A percentile compares a stretch with the other conserved stretches of the same genome.
These are phyloP conservation scores for Escovopsis sp. DNA, from an alignment of 2,329 filamentous ascomycete species.

Conservation along the genomic window DNA sequence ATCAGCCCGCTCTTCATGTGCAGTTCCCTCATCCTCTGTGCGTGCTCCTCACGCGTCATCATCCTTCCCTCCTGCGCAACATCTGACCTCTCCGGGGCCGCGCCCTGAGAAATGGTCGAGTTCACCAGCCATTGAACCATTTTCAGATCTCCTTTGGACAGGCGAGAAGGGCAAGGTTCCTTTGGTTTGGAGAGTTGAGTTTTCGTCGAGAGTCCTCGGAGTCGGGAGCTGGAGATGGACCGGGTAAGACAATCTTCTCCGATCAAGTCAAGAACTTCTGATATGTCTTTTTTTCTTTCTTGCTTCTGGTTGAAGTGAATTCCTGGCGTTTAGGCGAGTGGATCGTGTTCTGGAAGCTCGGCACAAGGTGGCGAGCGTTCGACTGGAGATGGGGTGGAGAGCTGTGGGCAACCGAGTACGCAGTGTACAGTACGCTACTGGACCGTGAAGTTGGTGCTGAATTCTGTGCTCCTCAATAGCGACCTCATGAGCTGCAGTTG, in stretches of 20 bases:
- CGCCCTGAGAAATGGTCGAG: slow-evolving; percentile 14
- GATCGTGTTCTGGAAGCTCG: too few species aligned
- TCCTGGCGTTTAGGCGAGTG: too few species aligned
- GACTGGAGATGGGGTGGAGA: too few species aligned
- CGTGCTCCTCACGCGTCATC: slow-evolving; percentile 28
- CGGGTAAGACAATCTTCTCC: too few species aligned
- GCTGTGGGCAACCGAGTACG: too few species aligned
- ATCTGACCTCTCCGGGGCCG: slow-evolving; percentile 7
- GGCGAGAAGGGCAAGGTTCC: too few species aligned
- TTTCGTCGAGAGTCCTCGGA: background rate
- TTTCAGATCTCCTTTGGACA: background rate
- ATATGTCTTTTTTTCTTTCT: too few species aligned
- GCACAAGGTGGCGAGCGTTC: background rate
- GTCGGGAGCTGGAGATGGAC: background rate
- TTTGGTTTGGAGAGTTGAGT: background rate
- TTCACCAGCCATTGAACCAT: slow-evolving; percentile 21
- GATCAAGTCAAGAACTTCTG: too few species aligned
- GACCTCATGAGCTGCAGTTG: slow-evolving; percentile 21
- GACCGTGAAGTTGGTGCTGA: slow-evolving; percentile 1
- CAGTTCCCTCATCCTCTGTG: slow-evolving; percentile 23
- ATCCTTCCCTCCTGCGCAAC: slow-evolving; percentile 7
- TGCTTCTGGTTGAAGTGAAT: too few species aligned
- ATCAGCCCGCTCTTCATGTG: slow-evolving; percentile 21
- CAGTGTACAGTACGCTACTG: background rate
- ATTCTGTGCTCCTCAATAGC: slow-evolving; percentile 23